These are phyloP conservation scores for Epicoccum sorghinum DNA, from an alignment of 2,329 filamentous ascomycete species.

Conservation along the genomic window DNA sequence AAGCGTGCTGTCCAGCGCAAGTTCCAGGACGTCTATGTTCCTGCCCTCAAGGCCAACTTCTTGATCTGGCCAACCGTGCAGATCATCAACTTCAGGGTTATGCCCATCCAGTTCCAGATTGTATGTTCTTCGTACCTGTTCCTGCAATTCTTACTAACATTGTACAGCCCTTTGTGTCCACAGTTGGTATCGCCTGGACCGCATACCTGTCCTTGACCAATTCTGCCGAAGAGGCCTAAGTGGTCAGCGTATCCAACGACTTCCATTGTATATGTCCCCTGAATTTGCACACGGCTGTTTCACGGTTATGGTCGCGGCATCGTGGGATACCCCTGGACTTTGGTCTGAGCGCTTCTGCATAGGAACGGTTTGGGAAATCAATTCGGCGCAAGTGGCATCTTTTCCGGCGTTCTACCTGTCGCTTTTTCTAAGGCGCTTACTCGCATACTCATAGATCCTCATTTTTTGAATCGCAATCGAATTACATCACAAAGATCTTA, in stretches of 20 bases:
- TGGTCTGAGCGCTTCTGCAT: slow-evolving; percentile 31
- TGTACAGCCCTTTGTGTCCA: slow-evolving; percentile 87
- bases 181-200: slow-evolving; percentile 95
- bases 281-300: slow-evolving; percentile 18
- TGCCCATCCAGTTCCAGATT: slow-evolving; percentile 95
- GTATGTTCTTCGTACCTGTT: slow-evolving; percentile 62
- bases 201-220: slow-evolving; percentile 94
- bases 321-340: slow-evolving; percentile 26
- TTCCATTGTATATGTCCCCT: slow-evolving; percentile 26
- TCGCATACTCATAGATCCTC: slow-evolving; percentile 10
- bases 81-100: slow-evolving; percentile 92
- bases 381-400: slow-evolving; percentile 30
- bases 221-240: slow-evolving; percentile 72
- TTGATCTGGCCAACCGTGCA: slow-evolving; percentile 95
- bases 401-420: slow-evolving; percentile 23
- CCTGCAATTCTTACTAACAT: slow-evolving; percentile 12
- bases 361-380: slow-evolving; percentile 6
- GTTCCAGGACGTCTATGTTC: slow-evolving; percentile 90
- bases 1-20: slow-evolving; percentile 79
- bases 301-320: slow-evolving; percentile 19
- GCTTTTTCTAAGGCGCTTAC: slow-evolving; percentile 1
- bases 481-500: background rate
- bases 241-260: slow-evolving; percentile 10
- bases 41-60: slow-evolving; percentile 94
- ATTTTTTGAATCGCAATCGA: slow-evolving; percentile 16